Evolutionary conservation across 2,329 filamentous ascomycete genomes (phyloP).

Genomic region (Dichotomopilus funicola): DNA sequence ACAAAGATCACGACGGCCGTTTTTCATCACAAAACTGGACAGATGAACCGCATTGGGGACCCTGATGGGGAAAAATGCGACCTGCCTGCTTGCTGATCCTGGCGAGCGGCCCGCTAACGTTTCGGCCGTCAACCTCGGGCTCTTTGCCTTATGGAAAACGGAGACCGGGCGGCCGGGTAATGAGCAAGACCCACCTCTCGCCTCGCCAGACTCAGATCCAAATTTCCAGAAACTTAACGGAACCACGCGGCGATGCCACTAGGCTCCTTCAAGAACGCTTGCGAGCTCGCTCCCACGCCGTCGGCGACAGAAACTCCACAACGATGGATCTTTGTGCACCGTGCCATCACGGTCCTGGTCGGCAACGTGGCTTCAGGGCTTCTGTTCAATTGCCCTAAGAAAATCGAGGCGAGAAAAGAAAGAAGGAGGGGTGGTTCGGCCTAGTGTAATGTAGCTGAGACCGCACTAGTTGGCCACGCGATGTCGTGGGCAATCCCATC

Average conservation of each 20-base stretch:
- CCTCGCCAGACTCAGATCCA: conserved; percentile 17
- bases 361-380: conserved; percentile 3
- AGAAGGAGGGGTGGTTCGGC: neutral
- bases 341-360: neutral
- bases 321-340: neutral
- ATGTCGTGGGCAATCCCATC: no score
- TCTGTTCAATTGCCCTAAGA: neutral
- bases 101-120: neutral
- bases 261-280: conserved; percentile 12
- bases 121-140: neutral
- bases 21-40: neutral
- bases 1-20: neutral
- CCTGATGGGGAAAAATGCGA: no score
- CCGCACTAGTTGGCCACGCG: no score
- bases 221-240: conserved; percentile 23
- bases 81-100: no score
- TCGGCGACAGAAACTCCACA: conserved; percentile 7
- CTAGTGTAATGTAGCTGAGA: no score
- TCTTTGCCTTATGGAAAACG: conserved; percentile 5
- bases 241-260: conserved; percentile 18
- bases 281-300: neutral
- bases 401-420: neutral
- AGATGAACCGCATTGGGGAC: no score
- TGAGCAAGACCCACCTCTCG: conserved; percentile 6
- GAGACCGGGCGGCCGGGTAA: conserved; percentile 4